Evolutionary conservation across 768 basidiomycete species (phyloP).

Genomic region (Naganishia friedmannii): DNA sequence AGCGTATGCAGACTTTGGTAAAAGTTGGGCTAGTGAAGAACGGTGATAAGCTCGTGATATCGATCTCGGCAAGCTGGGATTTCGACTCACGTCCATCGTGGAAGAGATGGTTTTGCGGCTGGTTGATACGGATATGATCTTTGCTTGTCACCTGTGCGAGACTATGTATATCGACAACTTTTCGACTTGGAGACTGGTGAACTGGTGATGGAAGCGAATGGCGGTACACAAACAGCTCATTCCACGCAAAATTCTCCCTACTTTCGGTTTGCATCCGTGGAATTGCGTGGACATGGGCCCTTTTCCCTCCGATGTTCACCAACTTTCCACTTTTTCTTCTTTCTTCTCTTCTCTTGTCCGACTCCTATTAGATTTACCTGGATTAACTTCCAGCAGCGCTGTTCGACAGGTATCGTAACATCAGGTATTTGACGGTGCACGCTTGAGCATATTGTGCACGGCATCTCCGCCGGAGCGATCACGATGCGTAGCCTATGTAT

Average conservation of each 20-base stretch:
- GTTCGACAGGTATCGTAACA: too few relatives aligned
- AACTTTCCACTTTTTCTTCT: not conserved
- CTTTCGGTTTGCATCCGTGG: not conserved
- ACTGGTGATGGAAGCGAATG: not conserved
- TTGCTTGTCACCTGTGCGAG: not conserved
- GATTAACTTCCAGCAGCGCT: too few relatives aligned
- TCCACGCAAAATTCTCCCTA: slow-evolving; percentile 6
- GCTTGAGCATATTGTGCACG: too few relatives aligned
- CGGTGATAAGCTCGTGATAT: not conserved
- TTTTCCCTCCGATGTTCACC: not conserved
- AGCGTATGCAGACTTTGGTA: slow-evolving; percentile 79
- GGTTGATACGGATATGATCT: not conserved
- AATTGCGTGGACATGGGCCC: not conserved
- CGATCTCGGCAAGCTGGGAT: not conserved
- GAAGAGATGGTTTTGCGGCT: not conserved
- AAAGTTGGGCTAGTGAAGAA: slow-evolving; percentile 55
- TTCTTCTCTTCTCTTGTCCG: not conserved
- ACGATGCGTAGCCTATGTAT: too few relatives aligned
- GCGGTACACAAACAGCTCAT: slow-evolving; percentile 8
- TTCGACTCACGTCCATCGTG: slow-evolving; percentile 29
- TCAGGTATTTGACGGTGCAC: too few relatives aligned
- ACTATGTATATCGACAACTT: too few relatives aligned
- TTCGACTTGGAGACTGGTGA: not conserved
- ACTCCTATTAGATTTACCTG: too few relatives aligned
- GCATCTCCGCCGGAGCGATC: too few relatives aligned